Evolutionary conservation across 768 basidiomycete genomes (phyloP).

Genomic region (Candolleomyces eurysporus): DNA sequence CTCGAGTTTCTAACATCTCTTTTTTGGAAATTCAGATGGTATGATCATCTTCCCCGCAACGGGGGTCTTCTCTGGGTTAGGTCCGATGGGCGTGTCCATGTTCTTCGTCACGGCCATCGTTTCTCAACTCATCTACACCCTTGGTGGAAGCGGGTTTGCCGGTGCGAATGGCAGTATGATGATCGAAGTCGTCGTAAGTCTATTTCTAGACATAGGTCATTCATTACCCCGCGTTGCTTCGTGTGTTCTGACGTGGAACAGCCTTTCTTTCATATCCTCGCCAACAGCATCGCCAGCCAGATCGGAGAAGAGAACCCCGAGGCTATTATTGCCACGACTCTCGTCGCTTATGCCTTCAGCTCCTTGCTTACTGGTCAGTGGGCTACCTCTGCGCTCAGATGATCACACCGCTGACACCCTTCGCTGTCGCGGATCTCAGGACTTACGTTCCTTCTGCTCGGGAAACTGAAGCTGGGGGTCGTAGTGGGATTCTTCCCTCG

Average conservation of each 20-base stretch:
- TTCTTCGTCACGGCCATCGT: conserved; percentile 86
- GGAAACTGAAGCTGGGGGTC: conserved; percentile 76
- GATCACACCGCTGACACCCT: neutral
- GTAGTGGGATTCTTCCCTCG: conserved; percentile 95
- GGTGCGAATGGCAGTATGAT: conserved; percentile 96
- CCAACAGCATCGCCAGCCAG: conserved; percentile 66
- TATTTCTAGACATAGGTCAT: neutral
- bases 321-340: conserved; percentile 87
- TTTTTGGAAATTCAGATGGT: conserved; percentile 56
- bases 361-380: conserved; percentile 77
- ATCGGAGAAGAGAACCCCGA: conserved; percentile 68
- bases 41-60: conserved; percentile 94
- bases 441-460: conserved; percentile 83
- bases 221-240: neutral
- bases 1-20: neutral
- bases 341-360: conserved; percentile 84
- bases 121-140: conserved; percentile 80
- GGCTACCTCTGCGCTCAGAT: conserved; percentile 10
- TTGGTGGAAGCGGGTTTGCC: conserved; percentile 86
- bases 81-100: conserved; percentile 91
- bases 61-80: conserved; percentile 76
- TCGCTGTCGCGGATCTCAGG: conserved; percentile 35
- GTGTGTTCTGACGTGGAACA: conserved; percentile 23
- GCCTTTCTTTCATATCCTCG: conserved; percentile 96
- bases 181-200: conserved; percentile 92